These are phyloP conservation scores for Wickerhamomyces bisporus DNA, from an alignment of 805 yeast genomes.

Conservation along the genomic window DNA sequence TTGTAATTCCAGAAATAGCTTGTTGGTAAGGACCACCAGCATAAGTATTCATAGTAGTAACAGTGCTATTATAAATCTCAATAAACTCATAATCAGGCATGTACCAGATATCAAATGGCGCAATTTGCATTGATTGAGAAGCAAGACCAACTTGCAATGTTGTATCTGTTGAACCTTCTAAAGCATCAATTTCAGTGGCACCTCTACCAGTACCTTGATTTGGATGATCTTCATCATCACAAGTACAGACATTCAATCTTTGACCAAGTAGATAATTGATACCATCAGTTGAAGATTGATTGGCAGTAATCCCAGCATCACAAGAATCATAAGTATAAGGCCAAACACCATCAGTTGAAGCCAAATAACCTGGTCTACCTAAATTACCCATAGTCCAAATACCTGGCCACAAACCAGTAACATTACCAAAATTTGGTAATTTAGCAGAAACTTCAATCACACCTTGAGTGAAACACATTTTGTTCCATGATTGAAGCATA, in stretches of 20 bases:
- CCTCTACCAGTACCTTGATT: slow-evolving; percentile 86
- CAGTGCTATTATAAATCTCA: slow-evolving; percentile 60
- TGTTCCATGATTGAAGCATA: slow-evolving; percentile 91
- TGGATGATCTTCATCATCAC: slow-evolving; percentile 83
- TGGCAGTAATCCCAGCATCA: slow-evolving; percentile 93
- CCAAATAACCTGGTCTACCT: slow-evolving; percentile 86
- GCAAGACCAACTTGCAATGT: slow-evolving; percentile 48
- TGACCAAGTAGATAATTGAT: slow-evolving; percentile 85
- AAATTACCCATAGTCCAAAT: slow-evolving; percentile 91
- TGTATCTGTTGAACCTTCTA: slow-evolving; percentile 77
- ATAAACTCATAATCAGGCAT: slow-evolving; percentile 80
- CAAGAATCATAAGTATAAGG: slow-evolving; percentile 85
- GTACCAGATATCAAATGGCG: slow-evolving; percentile 95
- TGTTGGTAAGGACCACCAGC: slow-evolving; percentile 94
- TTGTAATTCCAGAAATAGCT: slow-evolving; percentile 80
- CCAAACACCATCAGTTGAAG: slow-evolving; percentile 92
- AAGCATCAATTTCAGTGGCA: slow-evolving; percentile 90
- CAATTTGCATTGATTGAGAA: slow-evolving; percentile 88
- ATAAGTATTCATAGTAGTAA: slow-evolving; percentile 80
- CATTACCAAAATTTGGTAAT: slow-evolving; percentile 73
- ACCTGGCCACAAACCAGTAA: slow-evolving; percentile 94
- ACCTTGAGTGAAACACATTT: slow-evolving; percentile 85
- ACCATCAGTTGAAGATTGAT: slow-evolving; percentile 89
- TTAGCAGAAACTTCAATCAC: slow-evolving; percentile 67
- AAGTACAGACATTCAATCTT: slow-evolving; percentile 68